phyloP scores from a whole-genome alignment of 768 basidiomycete genomes.

The Mycena epipterygia region DNA sequence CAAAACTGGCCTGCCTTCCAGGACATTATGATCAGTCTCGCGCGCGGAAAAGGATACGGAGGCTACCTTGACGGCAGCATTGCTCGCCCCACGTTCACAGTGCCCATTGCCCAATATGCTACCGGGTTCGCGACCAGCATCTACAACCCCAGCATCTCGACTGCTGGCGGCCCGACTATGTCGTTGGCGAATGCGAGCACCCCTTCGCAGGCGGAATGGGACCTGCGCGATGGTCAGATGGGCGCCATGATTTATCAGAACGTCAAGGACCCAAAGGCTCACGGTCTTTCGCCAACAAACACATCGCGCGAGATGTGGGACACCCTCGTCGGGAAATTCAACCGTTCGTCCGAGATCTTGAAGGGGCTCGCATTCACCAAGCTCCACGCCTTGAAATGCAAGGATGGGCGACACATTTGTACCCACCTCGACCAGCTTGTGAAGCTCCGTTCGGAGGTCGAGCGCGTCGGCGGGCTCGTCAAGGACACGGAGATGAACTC shows the following conservation, averaged over 20 bases:
- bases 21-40: constrained; percentile 11
- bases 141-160: constrained; percentile 10
- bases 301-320: not conserved
- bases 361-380: constrained; percentile 13
- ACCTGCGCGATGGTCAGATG: constrained; percentile 5
- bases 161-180: not conserved
- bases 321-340: not conserved
- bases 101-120: not conserved
- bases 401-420: not conserved
- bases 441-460: constrained; percentile 2
- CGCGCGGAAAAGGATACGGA: constrained; percentile 1
- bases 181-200: not conserved
- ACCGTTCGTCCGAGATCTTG: constrained; percentile 9
- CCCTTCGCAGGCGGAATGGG: constrained; percentile 8
- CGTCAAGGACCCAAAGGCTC: not conserved
- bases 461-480: not conserved
- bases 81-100: not conserved
- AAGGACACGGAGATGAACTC: not conserved
- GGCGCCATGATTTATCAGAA: constrained; percentile 10
- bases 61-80: constrained; percentile 1
- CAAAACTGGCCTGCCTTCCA: constrained; percentile 6
- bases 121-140: not conserved
- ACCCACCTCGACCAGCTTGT: constrained; percentile 1
- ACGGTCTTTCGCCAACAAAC: not conserved
- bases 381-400: constrained; percentile 3